Evolutionary conservation across 805 yeast species (phyloP), one percentile per base, ranked within the genome.

Genomic region (Ogataea ganodermae): DNA sequence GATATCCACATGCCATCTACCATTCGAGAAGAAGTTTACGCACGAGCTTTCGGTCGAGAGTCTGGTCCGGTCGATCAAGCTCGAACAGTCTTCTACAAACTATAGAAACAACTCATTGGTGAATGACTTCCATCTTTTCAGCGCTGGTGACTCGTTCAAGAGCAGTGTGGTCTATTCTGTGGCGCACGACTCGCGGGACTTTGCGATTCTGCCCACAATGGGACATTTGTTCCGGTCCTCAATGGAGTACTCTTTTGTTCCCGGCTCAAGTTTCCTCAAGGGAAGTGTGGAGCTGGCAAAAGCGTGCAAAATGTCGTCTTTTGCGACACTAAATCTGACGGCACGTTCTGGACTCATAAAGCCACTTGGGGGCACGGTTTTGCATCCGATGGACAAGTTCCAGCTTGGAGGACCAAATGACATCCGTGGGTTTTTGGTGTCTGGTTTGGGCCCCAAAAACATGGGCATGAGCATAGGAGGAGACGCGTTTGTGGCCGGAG

Each of bases 321-420:
- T 44, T 12, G 21, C 59, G 48, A 45, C 62, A 48, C 41, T 53
- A 60, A 46, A 64, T 28, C 32, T 60, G 1, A 52, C 56, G 5
- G 51, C 61, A 6, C 60, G 59, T 44, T 39, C 59, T 1, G 73
- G 73, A 1, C 23, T 63, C 6, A 50, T 63, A 1, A 55, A 49
- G 35, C 35, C 58, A 10, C 31, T 61, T 5, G 21, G 42, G 14
- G 50, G 46, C 8, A 50, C 52, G 18, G 51, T 51, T 2, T 52
- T 71, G 12, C 72, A 67, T 53, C 64, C 79, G 6, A 67, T 79
- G 65, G 84, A 80, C 59, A 64, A 80, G 38, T 79, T 78, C 48
- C 76, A 72, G 55, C 65, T 74, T 3, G 84, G 84, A n/a, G 84
- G 84, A 1, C 78, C 84, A 10, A 79, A 79, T 53, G 84, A 79